Evolutionary conservation across 176 grass and related monocot genomes (phyloP).

Genomic region (Oryza officinalis): DNA sequence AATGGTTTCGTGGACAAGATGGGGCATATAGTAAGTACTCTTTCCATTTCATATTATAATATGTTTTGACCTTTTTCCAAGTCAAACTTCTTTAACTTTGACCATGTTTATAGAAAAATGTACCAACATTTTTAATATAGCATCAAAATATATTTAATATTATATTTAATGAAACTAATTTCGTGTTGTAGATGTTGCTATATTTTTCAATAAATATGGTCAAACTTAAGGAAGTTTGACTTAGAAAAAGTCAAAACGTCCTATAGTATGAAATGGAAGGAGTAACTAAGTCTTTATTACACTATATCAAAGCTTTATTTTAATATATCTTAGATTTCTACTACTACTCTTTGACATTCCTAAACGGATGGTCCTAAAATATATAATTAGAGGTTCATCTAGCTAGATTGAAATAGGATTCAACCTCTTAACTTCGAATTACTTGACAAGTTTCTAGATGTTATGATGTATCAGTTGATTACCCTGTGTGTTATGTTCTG

Average conservation of each 20-base stretch:
- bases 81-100: no score
- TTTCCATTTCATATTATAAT: no score
- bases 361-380: background rate
- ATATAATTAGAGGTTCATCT: slow-evolving; percentile 21
- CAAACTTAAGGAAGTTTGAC: no score
- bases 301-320: background rate
- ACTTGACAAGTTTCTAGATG: background rate
- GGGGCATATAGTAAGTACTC: slow-evolving; percentile 78
- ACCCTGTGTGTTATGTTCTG: background rate
- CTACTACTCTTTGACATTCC: background rate
- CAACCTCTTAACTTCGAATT: slow-evolving; percentile 15
- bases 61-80: no score
- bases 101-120: no score
- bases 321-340: background rate
- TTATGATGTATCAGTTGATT: background rate
- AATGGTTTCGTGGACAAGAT: slow-evolving; percentile 90
- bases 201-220: no score
- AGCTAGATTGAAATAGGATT: slow-evolving; percentile 4
- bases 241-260: no score
- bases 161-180: no score
- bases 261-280: no score
- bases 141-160: no score
- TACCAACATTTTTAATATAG: no score
- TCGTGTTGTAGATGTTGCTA: no score
- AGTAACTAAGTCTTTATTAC: slow-evolving; percentile 20